Percentiles rank a stretch among this genome's conserved stretches.
Evolutionary conservation across 2,329 filamentous ascomycete genomes (phyloP).

Genomic region (Fusarium metavorans): DNA sequence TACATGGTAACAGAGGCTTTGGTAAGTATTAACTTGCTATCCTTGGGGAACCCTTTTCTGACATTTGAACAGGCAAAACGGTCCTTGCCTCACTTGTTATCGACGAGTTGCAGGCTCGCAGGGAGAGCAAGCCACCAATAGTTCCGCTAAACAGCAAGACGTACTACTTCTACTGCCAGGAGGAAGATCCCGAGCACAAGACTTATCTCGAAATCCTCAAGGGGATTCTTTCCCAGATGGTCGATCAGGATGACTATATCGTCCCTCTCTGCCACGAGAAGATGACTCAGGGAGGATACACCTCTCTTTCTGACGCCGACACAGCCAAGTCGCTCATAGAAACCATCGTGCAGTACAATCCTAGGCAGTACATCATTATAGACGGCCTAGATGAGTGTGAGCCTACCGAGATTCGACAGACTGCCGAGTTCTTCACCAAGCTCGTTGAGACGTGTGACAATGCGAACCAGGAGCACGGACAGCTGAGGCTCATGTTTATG

Average conservation of each 20-base stretch:
- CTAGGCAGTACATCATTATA: conserved; percentile 53
- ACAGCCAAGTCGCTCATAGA: conserved; percentile 47
- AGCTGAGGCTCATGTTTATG: neutral
- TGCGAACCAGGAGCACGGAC: neutral
- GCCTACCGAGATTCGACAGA: conserved; percentile 42
- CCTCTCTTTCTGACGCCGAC: conserved; percentile 6
- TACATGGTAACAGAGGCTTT: neutral
- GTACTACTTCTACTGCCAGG: conserved; percentile 2
- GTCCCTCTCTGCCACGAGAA: neutral
- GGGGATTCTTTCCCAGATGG: neutral
- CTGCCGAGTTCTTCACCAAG: conserved; percentile 41
- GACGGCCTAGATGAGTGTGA: conserved; percentile 59
- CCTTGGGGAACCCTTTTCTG: neutral
- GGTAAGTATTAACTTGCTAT: neutral
- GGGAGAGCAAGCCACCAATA: neutral
- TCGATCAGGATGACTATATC: neutral
- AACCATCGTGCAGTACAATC: conserved; percentile 43
- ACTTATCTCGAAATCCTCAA: neutral
- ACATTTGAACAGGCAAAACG: neutral
- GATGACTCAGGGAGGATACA: neutral
- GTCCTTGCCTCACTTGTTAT: neutral
- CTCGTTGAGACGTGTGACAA: conserved; percentile 7
- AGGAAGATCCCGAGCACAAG: neutral
- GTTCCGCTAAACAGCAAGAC: neutral
- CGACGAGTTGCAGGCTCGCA: neutral